phyloP scores from a whole-genome alignment of 1,284 basidiomycete genomes.

The Wolfiporia cocos region DNA sequence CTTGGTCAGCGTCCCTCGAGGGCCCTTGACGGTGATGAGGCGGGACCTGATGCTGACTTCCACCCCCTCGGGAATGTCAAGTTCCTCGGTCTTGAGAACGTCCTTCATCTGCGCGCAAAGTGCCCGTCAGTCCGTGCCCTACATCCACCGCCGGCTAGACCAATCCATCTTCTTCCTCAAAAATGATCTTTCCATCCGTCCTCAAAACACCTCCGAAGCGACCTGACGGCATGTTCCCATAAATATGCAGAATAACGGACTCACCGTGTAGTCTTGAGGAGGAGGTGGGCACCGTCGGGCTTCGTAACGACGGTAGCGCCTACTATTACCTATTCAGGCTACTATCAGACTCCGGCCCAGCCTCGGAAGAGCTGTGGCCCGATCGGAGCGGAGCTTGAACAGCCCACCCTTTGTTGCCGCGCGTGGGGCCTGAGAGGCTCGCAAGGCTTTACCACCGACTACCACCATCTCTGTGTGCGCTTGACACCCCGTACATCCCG shows the following conservation, averaged over 20 bases:
- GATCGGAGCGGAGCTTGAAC: conserved; percentile 23
- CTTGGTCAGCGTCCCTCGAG: conserved; percentile 87
- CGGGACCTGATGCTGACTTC: conserved; percentile 85
- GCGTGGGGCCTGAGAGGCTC: conserved; percentile 19
- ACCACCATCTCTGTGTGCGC: conserved; percentile 29
- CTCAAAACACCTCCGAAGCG: no score
- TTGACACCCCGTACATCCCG: conserved; percentile 2
- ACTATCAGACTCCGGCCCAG: conserved; percentile 20
- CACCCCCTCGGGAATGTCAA: conserved; percentile 84
- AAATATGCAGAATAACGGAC: no score
- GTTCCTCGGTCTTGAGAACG: conserved; percentile 91
- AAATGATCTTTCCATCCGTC: no score
- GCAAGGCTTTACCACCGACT: conserved; percentile 43
- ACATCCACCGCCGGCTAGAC: conserved; percentile 19
- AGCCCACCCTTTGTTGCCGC: conserved; percentile 19
- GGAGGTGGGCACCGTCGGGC: conserved; percentile 11
- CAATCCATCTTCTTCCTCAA: conserved; percentile 25
- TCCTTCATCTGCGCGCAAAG: conserved; percentile 78
- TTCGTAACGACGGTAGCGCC: conserved; percentile 2
- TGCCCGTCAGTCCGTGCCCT: conserved; percentile 10
- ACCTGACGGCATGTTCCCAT: no score
- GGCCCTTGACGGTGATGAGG: conserved; percentile 84
- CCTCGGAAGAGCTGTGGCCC: conserved; percentile 14
- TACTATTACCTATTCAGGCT: conserved; percentile 9
- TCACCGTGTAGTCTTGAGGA: conserved; percentile 31